Evolutionary conservation across 177 flowering plant genomes (phyloP), one percentile per base, ranked within the genome.

Genomic region (Tripterygium wilfordii): DNA sequence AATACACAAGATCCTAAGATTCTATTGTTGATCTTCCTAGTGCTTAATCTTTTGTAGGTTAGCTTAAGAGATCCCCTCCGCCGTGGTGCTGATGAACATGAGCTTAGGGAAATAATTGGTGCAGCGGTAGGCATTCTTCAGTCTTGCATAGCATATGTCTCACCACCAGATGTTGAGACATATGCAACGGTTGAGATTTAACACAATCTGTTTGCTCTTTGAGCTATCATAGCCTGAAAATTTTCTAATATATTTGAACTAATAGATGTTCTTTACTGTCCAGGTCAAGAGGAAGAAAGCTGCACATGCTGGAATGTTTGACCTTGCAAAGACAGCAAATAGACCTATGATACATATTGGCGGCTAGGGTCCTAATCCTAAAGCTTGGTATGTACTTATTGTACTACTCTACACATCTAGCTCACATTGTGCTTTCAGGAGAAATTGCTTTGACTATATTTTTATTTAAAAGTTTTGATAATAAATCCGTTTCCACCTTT

Each of bases 341-440:
- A 78, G 98, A 58, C 98, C 96, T 17, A 92, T 92, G 98, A 82
- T 88, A 70, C 96, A 75, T 45, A 92, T 88, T 47, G 98, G 98
- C 38, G 96, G 98, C 51, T 86, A 49, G n/a, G n/a, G n/a, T n/a
- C n/a, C n/a, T n/a, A n/a, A n/a, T n/a, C n/a, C n/a, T n/a, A n/a
- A 67, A 48, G 55, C 49, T 22, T 61, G 75, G 66, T 61, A 60
- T 16, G 2, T 15, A 20, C 16, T 28, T 51, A 20, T n/a, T n/a
- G n/a, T n/a, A n/a, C n/a, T n/a, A n/a, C n/a, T n/a, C n/a, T n/a
- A n/a, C n/a, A n/a, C n/a, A n/a, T n/a, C n/a, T n/a, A n/a, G n/a
- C n/a, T n/a, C n/a, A n/a, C n/a, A n/a, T n/a, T n/a, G n/a, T n/a
- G n/a, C n/a, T n/a, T n/a, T n/a, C n/a, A n/a, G n/a, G n/a, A n/a